Conservation (phyloP, 2,329 filamentous ascomycete species). For the Coniochaeta ligniaria region DNA sequence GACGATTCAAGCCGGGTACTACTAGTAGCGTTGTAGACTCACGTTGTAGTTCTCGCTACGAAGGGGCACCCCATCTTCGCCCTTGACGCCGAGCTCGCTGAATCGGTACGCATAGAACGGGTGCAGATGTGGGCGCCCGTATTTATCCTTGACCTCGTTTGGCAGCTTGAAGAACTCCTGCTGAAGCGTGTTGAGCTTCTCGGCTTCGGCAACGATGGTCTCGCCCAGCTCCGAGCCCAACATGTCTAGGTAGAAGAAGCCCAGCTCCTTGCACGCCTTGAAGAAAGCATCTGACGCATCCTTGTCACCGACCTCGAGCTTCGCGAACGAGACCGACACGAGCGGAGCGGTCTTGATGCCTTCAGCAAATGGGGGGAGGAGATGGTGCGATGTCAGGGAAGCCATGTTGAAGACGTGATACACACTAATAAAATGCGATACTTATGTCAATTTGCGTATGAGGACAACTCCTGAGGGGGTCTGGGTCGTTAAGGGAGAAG, state of each 20-base stretch:
- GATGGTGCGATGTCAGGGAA: slow-evolving; percentile 1
- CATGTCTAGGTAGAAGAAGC: slow-evolving; percentile 12
- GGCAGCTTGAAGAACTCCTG: slow-evolving; percentile 9
- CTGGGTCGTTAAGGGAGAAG: too few relatives aligned
- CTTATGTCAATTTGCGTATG: too few relatives aligned
- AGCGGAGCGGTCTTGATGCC: slow-evolving; percentile 6
- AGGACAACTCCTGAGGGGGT: too few relatives aligned
- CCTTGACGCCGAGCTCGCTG: background rate
- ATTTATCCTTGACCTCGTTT: slow-evolving; percentile 8
- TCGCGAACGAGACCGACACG: slow-evolving; percentile 7
- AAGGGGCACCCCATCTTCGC: background rate
- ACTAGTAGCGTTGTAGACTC: background rate
- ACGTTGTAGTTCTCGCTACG: slow-evolving; percentile 3
- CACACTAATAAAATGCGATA: too few relatives aligned
- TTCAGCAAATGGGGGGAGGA: slow-evolving; percentile 3
- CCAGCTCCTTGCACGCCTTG: slow-evolving; percentile 8
- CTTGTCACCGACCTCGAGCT: slow-evolving; percentile 9
- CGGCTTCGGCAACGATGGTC: slow-evolving; percentile 7
- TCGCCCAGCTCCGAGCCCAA: slow-evolving; percentile 5
- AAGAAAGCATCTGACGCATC: slow-evolving; percentile 6
- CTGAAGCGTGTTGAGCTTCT: slow-evolving; percentile 7
- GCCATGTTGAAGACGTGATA: slow-evolving; percentile 2
- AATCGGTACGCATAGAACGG: slow-evolving; percentile 8
- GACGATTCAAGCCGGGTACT: background rate
- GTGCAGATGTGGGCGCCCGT: slow-evolving; percentile 2